These are phyloP conservation scores for Dispira parvispora DNA, from an alignment of 192 early-diverging fungal genomes.

Conservation along the genomic window DNA sequence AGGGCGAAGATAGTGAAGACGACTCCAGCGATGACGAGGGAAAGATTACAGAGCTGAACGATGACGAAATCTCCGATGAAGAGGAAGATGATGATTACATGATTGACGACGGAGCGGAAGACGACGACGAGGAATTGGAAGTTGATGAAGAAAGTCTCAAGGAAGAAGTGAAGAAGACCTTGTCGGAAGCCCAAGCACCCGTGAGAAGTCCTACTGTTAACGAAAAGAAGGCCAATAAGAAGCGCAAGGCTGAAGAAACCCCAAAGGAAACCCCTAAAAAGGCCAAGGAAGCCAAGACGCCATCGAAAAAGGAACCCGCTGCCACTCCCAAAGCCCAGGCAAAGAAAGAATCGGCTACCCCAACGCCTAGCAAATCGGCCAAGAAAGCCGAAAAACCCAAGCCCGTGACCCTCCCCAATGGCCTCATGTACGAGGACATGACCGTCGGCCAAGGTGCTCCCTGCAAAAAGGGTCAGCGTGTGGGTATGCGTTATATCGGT, in stretches of 20 bases:
- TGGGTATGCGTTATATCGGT: conserved; percentile 87
- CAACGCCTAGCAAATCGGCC: conserved; percentile 14
- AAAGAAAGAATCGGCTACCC: conserved; percentile 20
- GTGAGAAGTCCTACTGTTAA: conserved; percentile 10
- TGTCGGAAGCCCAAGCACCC: conserved; percentile 17
- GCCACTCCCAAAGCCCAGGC: conserved; percentile 8
- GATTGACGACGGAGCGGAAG: conserved; percentile 22
- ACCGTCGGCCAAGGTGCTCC: conserved; percentile 40
- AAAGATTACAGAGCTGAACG: neutral
- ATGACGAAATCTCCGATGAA: conserved; percentile 16
- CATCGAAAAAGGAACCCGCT: conserved; percentile 27
- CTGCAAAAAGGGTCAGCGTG: conserved; percentile 45
- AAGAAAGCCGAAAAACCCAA: conserved; percentile 27
- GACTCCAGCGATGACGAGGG: conserved; percentile 13
- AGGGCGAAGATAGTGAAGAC: conserved; percentile 25
- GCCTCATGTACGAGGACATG: conserved; percentile 69
- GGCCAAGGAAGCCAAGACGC: conserved; percentile 19
- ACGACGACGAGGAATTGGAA: conserved; percentile 17
- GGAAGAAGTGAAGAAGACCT: conserved; percentile 18
- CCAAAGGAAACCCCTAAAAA: conserved; percentile 14
- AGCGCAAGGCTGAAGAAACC: neutral
- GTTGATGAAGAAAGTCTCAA: conserved; percentile 20
- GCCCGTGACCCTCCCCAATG: conserved; percentile 44
- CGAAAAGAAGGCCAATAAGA: conserved; percentile 9
- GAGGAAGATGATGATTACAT: conserved; percentile 24